These are phyloP conservation scores for Paratinospora sagittata DNA, from an alignment of 164 flowering plant species.

Conservation along the genomic window DNA sequence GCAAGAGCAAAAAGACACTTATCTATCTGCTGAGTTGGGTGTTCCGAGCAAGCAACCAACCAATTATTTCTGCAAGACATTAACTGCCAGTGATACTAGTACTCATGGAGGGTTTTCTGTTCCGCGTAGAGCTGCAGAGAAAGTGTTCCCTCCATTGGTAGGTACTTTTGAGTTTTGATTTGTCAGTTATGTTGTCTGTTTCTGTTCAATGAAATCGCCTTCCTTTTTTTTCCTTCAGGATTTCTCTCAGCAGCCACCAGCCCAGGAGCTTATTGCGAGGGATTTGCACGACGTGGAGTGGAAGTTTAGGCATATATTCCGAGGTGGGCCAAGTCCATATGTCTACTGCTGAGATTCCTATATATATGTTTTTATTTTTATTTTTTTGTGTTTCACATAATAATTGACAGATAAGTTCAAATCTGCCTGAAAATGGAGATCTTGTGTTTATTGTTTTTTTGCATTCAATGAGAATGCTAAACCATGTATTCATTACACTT, in stretches of 20 bases:
- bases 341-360: background rate
- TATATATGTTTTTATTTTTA: background rate
- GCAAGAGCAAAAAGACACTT: slow-evolving; percentile 87
- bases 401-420: background rate
- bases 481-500: no score
- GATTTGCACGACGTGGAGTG: slow-evolving; percentile 91
- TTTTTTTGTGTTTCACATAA: no score
- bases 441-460: background rate
- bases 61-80: slow-evolving; percentile 82
- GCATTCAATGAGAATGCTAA: no score
- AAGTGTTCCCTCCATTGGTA: slow-evolving; percentile 91
- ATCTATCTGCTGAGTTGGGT: slow-evolving; percentile 65
- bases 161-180: background rate
- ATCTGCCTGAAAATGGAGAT: background rate
- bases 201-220: slow-evolving; percentile 6
- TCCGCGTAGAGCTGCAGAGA: slow-evolving; percentile 93
- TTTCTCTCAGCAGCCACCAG: slow-evolving; percentile 84
- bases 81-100: slow-evolving; percentile 89
- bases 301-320: slow-evolving; percentile 86
- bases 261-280: slow-evolving; percentile 83
- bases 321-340: slow-evolving; percentile 38
- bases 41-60: slow-evolving; percentile 79
- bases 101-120: slow-evolving; percentile 96
- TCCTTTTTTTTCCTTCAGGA: slow-evolving; percentile 48
- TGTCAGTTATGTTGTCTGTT: background rate